These are phyloP conservation scores for Cytospora chrysosperma DNA, from an alignment of 2,329 filamentous ascomycete genomes.

Conservation along the genomic window DNA sequence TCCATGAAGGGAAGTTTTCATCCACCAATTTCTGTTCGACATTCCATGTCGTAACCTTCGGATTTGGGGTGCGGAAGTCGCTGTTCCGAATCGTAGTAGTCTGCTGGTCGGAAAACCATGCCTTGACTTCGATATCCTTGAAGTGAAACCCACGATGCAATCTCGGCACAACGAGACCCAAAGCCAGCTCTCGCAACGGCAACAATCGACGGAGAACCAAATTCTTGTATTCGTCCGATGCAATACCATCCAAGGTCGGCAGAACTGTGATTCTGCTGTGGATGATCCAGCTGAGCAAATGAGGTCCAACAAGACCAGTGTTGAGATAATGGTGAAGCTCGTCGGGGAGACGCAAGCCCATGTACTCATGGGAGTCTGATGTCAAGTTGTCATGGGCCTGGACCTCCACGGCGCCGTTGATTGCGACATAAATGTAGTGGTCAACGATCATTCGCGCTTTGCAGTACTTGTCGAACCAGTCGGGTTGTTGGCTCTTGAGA, in stretches of 20 bases:
- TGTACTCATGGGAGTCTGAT: constrained; percentile 81
- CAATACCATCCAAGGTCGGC: constrained; percentile 82
- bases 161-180: constrained; percentile 75
- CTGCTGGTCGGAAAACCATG: constrained; percentile 78
- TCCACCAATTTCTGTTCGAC: constrained; percentile 61
- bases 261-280: constrained; percentile 74
- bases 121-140: constrained; percentile 72
- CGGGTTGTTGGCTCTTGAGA: constrained; percentile 64
- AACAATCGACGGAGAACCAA: constrained; percentile 74
- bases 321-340: constrained; percentile 91
- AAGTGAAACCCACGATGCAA: constrained; percentile 82
- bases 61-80: constrained; percentile 46
- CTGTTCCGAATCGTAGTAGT: constrained; percentile 62
- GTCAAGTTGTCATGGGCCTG: constrained; percentile 73
- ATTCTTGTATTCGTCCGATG: constrained; percentile 75
- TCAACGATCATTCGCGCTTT: constrained; percentile 82
- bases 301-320: constrained; percentile 74
- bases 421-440: constrained; percentile 80
- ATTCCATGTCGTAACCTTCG: constrained; percentile 64
- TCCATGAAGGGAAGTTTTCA: constrained; percentile 41
- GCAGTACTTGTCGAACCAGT: constrained; percentile 83
- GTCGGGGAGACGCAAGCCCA: constrained; percentile 84
- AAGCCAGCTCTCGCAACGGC: constrained; percentile 70
- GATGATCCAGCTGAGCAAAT: constrained; percentile 78
- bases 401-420: constrained; percentile 74